Percentiles rank a stretch among this genome's conserved stretches.
Conservation (phyloP, 179 eudicot species). For the Silene vulgaris region DNA sequence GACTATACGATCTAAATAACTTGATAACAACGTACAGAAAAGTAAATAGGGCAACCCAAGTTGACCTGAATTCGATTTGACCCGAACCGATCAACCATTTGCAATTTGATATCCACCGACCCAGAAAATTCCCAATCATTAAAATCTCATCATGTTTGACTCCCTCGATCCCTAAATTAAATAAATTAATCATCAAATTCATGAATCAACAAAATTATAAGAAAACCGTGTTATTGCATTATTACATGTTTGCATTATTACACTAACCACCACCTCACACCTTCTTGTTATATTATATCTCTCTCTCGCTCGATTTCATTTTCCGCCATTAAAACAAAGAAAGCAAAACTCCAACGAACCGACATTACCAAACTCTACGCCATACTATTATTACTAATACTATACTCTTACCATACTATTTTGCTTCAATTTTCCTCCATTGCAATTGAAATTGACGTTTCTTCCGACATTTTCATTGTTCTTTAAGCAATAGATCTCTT, state of each 20-base stretch:
- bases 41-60: too few relatives aligned
- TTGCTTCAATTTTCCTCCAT: not conserved
- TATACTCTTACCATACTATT: not conserved
- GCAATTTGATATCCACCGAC: too few relatives aligned
- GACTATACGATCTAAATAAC: too few relatives aligned
- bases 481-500: conserved; percentile 58
- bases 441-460: conserved; percentile 29
- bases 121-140: too few relatives aligned
- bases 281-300: not conserved
- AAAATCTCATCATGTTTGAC: too few relatives aligned
- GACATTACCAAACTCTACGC: conserved; percentile 5
- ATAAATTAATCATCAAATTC: too few relatives aligned
- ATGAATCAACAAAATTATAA: too few relatives aligned
- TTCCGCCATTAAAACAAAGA: not conserved
- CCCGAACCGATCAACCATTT: too few relatives aligned
- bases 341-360: conserved; percentile 3
- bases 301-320: not conserved
- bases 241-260: not conserved
- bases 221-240: not conserved
- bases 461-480: conserved; percentile 32
- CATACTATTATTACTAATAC: not conserved
- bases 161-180: too few relatives aligned
- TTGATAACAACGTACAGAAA: too few relatives aligned
- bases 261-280: not conserved
- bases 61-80: too few relatives aligned